These are phyloP conservation scores for Lagenaria siceraria DNA, from an alignment of 306 rosid genomes.

Conservation along the genomic window DNA sequence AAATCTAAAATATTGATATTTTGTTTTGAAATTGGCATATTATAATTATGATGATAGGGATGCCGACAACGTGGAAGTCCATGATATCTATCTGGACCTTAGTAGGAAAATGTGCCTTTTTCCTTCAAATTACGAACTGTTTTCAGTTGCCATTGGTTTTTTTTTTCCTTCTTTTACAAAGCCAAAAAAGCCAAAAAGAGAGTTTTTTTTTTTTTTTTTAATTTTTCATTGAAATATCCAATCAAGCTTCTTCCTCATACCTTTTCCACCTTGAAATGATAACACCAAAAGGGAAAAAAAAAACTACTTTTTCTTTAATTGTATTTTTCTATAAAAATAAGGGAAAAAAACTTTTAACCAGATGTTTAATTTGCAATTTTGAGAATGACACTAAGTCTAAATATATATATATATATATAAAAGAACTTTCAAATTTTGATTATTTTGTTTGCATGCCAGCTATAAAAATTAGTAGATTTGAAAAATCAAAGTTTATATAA, in stretches of 20 bases:
- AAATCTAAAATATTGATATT: no score
- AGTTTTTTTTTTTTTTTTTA: neutral
- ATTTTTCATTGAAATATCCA: neutral
- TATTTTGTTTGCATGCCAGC: no score
- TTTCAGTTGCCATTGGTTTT: neutral
- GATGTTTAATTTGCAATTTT: neutral
- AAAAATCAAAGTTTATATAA: no score
- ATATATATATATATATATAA: no score
- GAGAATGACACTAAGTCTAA: neutral
- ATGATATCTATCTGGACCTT: neutral
- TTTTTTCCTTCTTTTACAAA: neutral
- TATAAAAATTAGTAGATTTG: neutral
- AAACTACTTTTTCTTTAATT: neutral
- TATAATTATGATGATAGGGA: neutral
- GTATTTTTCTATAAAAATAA: neutral
- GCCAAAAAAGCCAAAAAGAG: neutral
- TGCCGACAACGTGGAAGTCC: conserved; percentile 7
- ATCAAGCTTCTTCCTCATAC: conserved; percentile 1
- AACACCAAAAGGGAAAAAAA: neutral
- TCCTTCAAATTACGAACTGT: neutral
- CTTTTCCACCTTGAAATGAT: neutral
- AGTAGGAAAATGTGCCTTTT: neutral
- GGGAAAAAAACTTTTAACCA: neutral
- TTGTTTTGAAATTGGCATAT: no score
- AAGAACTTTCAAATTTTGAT: neutral